Evolutionary conservation across 2,329 filamentous ascomycete genomes (phyloP), one percentile per base, ranked within the genome.

Genomic region (Colletotrichum gloeosporioides): DNA sequence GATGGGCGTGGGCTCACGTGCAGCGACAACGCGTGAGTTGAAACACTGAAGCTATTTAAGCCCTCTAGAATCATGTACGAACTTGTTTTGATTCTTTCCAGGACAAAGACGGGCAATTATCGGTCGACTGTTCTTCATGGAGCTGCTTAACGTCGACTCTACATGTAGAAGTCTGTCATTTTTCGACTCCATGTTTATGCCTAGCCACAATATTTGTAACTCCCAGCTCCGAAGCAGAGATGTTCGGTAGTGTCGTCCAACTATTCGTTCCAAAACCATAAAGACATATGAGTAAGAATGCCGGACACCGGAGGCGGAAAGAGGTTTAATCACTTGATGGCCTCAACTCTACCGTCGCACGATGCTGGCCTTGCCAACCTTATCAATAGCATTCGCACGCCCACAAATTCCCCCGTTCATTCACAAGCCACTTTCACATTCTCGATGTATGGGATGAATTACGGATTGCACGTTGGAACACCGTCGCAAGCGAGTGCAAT

Each of bases 381-480:
- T 2, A 44, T 44, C 39, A 44, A 44, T 2, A 1, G 9, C 9
- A 1, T n/a, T 44, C 18, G 39, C 39, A 44, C 39, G 18, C 8
- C 8, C 2, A 18, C 36, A 18, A 39, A 4, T 39, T 39, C 16
- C 13, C 10, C 32, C 10, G 5, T 34, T 34, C 2, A 34, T 13
- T 34, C 32, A 13, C 4, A 34, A 6, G 6, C 12, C 4, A 34
- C 4, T 2, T 13, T 34, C 32, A 12, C 32, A 13, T 34, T 34
- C 32, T 6, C 12, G 32, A 34, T 34, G 4, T 6, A 5, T 13
- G 32, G 12, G 32, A 34, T 7, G 12, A 34, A 36, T 36, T 15
- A 7, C 6, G 34, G 2, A 7, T 4, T 36, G 15, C 34, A 36
- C 1, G 1, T 1, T 36, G 3, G 15, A 36, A 7, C 34, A 4